Evolutionary conservation across 129 eudicot genomes (phyloP).

Genomic region (Arctium minus): DNA sequence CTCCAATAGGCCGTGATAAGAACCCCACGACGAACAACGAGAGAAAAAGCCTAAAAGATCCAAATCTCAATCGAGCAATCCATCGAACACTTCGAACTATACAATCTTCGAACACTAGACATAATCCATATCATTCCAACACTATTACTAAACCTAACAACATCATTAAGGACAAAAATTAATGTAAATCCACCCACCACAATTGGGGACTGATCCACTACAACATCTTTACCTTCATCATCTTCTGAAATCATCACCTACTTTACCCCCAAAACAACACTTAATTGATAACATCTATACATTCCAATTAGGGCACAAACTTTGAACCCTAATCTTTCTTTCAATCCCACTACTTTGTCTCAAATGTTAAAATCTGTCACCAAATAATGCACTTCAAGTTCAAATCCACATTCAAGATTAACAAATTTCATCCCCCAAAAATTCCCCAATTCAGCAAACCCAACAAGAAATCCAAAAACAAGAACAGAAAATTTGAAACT

Average conservation of each 20-base stretch:
- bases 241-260: background rate
- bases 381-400: background rate
- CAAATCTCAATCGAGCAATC: background rate
- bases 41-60: background rate
- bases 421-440: conserved; percentile 3
- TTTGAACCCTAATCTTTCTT: background rate
- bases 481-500: background rate
- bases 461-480: background rate
- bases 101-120: background rate
- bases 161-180: background rate
- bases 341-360: conserved; percentile 1
- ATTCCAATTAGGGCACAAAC: conserved; percentile 22
- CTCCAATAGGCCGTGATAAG: too few relatives aligned
- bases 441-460: conserved; percentile 7
- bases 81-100: background rate
- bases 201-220: background rate
- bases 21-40: too few relatives aligned
- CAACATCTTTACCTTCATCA: background rate
- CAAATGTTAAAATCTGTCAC: background rate
- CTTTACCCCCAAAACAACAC: background rate
- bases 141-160: background rate
- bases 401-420: background rate
- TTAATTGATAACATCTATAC: background rate
- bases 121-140: background rate
- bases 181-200: background rate